Base-by-base conservation (phyloP, 108 stramenopile species). In the Chaetoceros tenuissimus region DNA sequence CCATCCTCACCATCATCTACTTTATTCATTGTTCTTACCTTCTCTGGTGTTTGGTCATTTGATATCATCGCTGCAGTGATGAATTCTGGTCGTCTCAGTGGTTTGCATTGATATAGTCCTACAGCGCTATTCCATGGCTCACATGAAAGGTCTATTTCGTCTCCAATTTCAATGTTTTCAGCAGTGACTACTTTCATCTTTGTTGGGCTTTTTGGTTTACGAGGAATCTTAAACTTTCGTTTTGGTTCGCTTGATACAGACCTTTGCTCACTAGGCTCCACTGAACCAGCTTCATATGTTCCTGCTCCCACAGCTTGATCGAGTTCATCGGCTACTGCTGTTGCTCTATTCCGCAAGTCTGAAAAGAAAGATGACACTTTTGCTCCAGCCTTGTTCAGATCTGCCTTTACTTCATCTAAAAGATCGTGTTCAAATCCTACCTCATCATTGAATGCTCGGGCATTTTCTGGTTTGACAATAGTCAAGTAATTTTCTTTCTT, bases 101-200 rank as follows among this genome's bases (percentile, higher is more conserved):
- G 79, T 59, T 92, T 92, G 53, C 86, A 88, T 29, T 84, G 82
- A 49, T 86, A 92, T 47, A 92, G 78, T 26, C 90, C 90, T 27
- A 80, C 71, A 44, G 82, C 83, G 34, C 80, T 77, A 25, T 84
- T 87, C 84, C 84, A 92, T 16, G 90, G 90, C 31, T 81, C 76
- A 44, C 86, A 80, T 16, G 87, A 70, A 48, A 92, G 69, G 59
- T 87, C 79, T 26, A 92, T 88, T 66, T 88, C 90, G 50, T 88
- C 85, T 57, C 90, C 90, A 67, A 88, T 86, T 2, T 69, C 69
- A 24, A 91, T 40, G 17, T 82, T 54, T 21, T 27, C 26, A 18
- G 60, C 48, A 21, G 66, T 31, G 19, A 46, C 52, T 45, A 57
- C 52, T 27, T 69, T 52, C 52, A 46, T 65, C 28, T 51, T 51